Percentiles rank a stretch among this genome's conserved stretches.
phyloP scores from a whole-genome alignment of 2,329 filamentous ascomycete species.

The Bertia moriformis region DNA sequence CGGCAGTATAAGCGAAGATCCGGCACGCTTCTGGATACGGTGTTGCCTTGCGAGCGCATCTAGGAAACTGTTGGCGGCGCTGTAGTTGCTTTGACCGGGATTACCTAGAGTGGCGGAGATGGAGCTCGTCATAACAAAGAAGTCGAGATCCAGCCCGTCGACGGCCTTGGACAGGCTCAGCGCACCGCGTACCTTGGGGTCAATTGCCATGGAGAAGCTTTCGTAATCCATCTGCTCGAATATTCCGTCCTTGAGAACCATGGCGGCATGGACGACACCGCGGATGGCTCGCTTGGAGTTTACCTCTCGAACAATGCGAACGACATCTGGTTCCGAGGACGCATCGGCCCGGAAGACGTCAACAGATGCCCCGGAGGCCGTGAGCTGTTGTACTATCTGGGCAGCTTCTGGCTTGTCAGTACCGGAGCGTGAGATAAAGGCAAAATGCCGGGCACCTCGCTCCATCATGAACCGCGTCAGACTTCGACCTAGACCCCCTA shows the following conservation, averaged over 20 bases:
- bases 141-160: slow-evolving; percentile 7
- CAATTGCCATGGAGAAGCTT: neutral
- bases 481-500: slow-evolving; percentile 18
- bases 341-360: slow-evolving; percentile 8
- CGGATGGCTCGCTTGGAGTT: slow-evolving; percentile 8
- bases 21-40: no score
- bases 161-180: slow-evolving; percentile 8
- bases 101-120: slow-evolving; percentile 7
- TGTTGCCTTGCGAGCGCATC: slow-evolving; percentile 11
- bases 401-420: no score
- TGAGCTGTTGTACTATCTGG: slow-evolving; percentile 7
- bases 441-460: slow-evolving; percentile 13
- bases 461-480: slow-evolving; percentile 17
- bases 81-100: slow-evolving; percentile 10
- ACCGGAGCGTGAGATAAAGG: slow-evolving; percentile 17
- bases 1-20: slow-evolving; percentile 11
- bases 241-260: neutral
- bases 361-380: slow-evolving; percentile 6
- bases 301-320: no score
- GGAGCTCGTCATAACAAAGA: slow-evolving; percentile 11
- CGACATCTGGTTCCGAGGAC: neutral
- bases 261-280: neutral
- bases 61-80: slow-evolving; percentile 13
- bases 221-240: neutral
- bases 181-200: slow-evolving; percentile 10